Conservation (phyloP, 1,139 yeast species). For the Kodamaea plutei region DNA sequence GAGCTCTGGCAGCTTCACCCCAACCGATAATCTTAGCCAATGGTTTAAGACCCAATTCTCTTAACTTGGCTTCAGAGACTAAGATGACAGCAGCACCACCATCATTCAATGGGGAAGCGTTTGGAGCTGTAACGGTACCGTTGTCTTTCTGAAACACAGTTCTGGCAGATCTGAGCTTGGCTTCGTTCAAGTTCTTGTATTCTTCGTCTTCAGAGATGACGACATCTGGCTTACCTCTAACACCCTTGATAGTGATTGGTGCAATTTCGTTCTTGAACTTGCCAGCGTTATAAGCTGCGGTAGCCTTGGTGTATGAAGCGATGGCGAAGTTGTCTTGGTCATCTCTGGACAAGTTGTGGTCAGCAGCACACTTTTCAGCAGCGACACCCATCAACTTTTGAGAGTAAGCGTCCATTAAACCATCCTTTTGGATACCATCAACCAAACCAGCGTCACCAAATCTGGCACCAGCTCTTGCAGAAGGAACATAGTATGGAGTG, state of each 20-base stretch:
- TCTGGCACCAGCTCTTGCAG: constrained; percentile 83
- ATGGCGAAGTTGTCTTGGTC: constrained; percentile 72
- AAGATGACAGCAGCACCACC: constrained; percentile 95
- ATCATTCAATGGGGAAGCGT: constrained; percentile 92
- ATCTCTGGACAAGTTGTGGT: constrained; percentile 59
- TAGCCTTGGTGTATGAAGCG: constrained; percentile 71
- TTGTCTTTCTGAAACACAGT: constrained; percentile 88
- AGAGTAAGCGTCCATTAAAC: constrained; percentile 85
- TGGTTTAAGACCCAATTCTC: constrained; percentile 82
- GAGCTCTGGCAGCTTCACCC: constrained; percentile 98
- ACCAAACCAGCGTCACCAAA: constrained; percentile 76
- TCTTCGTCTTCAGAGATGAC: constrained; percentile 72
- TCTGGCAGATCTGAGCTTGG: constrained; percentile 73
- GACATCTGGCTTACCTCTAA: constrained; percentile 88
- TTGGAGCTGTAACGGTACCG: constrained; percentile 96
- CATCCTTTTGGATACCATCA: constrained; percentile 90
- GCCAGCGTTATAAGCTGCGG: constrained; percentile 70
- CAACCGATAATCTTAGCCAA: constrained; percentile 85
- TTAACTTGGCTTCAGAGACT: constrained; percentile 76
- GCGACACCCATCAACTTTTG: constrained; percentile 90
- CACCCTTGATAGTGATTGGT: constrained; percentile 83
- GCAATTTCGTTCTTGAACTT: constrained; percentile 78
- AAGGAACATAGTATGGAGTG: constrained; percentile 87
- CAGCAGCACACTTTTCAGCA: constrained; percentile 92
- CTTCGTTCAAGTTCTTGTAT: constrained; percentile 66